These are phyloP conservation scores for Calocera cornea DNA, from an alignment of 768 basidiomycete species.

Conservation along the genomic window DNA sequence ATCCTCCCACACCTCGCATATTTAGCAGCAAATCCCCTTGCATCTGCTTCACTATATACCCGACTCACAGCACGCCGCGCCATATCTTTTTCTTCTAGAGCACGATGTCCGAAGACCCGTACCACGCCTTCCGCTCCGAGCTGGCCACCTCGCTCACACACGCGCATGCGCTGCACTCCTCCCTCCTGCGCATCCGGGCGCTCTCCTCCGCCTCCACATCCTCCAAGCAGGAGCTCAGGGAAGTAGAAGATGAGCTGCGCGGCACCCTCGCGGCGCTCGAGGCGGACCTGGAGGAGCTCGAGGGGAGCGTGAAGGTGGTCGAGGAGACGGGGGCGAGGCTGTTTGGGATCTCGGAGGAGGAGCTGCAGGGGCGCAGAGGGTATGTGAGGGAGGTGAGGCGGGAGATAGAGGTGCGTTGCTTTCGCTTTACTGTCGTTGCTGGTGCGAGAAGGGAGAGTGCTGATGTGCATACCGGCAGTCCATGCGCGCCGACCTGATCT, in stretches of 20 bases:
- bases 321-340: constrained; percentile 71
- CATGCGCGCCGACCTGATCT: constrained; percentile 51
- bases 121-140: constrained; percentile 75
- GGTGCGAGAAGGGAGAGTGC: constrained; percentile 11
- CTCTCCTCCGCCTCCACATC: not conserved
- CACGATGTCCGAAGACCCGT: constrained; percentile 44
- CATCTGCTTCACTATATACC: not conserved
- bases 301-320: constrained; percentile 87
- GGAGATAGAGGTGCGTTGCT: constrained; percentile 61
- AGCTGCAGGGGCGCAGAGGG: constrained; percentile 58
- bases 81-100: not conserved
- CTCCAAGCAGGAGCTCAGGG: constrained; percentile 8
- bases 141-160: constrained; percentile 61
- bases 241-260: constrained; percentile 42
- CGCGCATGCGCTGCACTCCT: constrained; percentile 55
- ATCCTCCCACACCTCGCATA: no score
- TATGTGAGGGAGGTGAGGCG: constrained; percentile 63
- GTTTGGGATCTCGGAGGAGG: constrained; percentile 68
- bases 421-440: not conserved
- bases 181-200: constrained; percentile 56
- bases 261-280: constrained; percentile 65
- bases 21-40: not conserved
- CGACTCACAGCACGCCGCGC: not conserved
- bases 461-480: constrained; percentile 39
- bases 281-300: constrained; percentile 83